Evolutionary conservation across 352 stramenopile genomes (phyloP).

Genomic region (Stramenopiles sp.): DNA sequence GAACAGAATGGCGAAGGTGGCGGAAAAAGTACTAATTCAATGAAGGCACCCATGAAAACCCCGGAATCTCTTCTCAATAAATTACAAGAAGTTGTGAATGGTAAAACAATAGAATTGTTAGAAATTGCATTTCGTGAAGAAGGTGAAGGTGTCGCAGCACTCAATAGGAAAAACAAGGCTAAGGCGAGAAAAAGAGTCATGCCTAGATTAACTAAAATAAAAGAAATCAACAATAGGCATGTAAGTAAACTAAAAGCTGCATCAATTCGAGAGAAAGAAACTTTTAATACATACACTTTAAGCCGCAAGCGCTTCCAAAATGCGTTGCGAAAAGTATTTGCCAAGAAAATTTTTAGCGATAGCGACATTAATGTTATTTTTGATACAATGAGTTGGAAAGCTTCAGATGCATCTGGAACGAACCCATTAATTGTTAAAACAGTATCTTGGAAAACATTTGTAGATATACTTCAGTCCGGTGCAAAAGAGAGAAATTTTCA

Average conservation of each 20-base stretch:
- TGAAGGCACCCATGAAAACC: too few species aligned
- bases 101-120: too few species aligned
- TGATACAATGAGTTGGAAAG: background rate
- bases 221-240: background rate
- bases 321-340: background rate
- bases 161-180: too few species aligned
- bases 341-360: background rate
- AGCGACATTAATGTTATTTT: background rate
- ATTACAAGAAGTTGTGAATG: too few species aligned
- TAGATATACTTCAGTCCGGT: background rate
- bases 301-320: background rate
- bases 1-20: too few species aligned
- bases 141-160: too few species aligned
- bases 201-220: background rate
- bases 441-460: background rate
- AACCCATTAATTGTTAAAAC: background rate
- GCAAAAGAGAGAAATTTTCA: background rate
- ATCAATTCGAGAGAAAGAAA: background rate
- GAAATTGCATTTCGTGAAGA: too few species aligned
- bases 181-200: background rate
- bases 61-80: too few species aligned
- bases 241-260: background rate
- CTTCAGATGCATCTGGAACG: background rate
- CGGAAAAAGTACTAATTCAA: too few species aligned
- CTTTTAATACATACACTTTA: background rate